These are phyloP conservation scores for Oryza nivara DNA, from an alignment of 176 grass and related monocot genomes.

Conservation along the genomic window DNA sequence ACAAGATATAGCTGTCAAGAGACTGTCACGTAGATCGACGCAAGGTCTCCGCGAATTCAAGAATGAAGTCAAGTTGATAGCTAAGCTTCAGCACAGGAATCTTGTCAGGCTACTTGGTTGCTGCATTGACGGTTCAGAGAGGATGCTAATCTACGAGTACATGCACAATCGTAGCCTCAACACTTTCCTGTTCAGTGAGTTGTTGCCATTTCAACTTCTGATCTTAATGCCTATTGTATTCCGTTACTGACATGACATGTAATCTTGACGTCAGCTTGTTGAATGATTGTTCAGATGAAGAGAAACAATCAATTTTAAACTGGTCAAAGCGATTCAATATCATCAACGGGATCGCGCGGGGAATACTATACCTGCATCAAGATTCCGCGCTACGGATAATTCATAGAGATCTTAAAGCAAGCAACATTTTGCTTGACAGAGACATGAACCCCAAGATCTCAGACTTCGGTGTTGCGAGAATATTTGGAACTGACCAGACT, in stretches of 20 bases:
- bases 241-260: background rate
- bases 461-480: conserved; percentile 74
- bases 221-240: too few species aligned
- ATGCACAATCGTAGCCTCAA: conserved; percentile 78
- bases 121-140: conserved; percentile 65
- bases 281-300: conserved; percentile 48
- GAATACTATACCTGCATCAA: conserved; percentile 71
- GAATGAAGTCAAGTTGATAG: conserved; percentile 72
- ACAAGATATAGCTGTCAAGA: conserved; percentile 64
- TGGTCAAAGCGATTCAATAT: conserved; percentile 67
- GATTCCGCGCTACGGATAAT: conserved; percentile 66
- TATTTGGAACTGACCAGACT: conserved; percentile 57
- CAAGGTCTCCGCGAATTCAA: conserved; percentile 74
- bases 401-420: conserved; percentile 77
- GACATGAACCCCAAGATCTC: conserved; percentile 84
- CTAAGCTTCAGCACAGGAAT: conserved; percentile 72
- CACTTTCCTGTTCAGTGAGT: conserved; percentile 69
- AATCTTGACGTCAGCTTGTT: background rate
- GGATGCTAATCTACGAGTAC: conserved; percentile 77
- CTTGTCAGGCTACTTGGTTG: conserved; percentile 67
- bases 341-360: conserved; percentile 64
- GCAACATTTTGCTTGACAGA: conserved; percentile 69
- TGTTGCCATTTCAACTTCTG: background rate
- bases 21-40: conserved; percentile 54
- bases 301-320: conserved; percentile 43